Percentiles rank a stretch among this genome's conserved stretches.
Evolutionary conservation across 495 filamentous ascomycete species (phyloP).

Genomic region (Neurospora cerealis): DNA sequence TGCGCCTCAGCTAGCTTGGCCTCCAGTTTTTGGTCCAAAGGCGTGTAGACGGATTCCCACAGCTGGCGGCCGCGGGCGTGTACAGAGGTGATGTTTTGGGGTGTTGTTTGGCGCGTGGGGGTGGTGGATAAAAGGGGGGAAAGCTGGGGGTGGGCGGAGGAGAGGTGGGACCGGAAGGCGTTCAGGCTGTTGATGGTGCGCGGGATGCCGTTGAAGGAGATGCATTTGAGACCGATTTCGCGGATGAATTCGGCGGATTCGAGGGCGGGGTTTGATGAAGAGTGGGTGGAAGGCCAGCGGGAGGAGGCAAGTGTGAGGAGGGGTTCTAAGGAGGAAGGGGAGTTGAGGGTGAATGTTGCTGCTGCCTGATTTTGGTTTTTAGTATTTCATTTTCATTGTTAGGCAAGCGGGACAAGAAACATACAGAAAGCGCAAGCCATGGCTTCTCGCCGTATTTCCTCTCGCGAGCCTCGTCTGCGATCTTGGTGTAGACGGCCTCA

Average conservation of each 20-base stretch:
- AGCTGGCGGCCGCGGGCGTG: constrained; percentile 46
- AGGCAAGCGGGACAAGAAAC: constrained; percentile 4
- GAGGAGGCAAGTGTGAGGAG: constrained; percentile 41
- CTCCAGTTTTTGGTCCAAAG: constrained; percentile 59
- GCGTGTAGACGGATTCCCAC: constrained; percentile 65
- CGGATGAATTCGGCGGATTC: constrained; percentile 63
- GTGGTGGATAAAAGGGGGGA: constrained; percentile 18
- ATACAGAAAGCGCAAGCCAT: constrained; percentile 57
- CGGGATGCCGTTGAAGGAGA: constrained; percentile 76
- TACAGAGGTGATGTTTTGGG: constrained; percentile 41
- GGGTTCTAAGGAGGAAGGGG: constrained; percentile 20
- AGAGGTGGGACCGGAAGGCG: constrained; percentile 49
- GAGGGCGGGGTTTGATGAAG: constrained; percentile 19
- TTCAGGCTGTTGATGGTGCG: constrained; percentile 69
- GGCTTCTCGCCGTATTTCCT: constrained; percentile 48
- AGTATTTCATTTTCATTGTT: not conserved
- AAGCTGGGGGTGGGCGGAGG: constrained; percentile 38
- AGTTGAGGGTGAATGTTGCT: constrained; percentile 29
- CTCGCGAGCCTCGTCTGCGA: constrained; percentile 43
- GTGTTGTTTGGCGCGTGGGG: constrained; percentile 38
- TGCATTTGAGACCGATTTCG: constrained; percentile 72
- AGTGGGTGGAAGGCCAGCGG: constrained; percentile 1
- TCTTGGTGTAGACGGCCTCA: constrained; percentile 46
- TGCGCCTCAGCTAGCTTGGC: constrained; percentile 57
- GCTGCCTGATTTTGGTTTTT: constrained; percentile 14